Percentiles rank a stretch among this genome's conserved stretches.
Conservation (phyloP, 164 flowering plant species). For the Vitis rupestris region DNA sequence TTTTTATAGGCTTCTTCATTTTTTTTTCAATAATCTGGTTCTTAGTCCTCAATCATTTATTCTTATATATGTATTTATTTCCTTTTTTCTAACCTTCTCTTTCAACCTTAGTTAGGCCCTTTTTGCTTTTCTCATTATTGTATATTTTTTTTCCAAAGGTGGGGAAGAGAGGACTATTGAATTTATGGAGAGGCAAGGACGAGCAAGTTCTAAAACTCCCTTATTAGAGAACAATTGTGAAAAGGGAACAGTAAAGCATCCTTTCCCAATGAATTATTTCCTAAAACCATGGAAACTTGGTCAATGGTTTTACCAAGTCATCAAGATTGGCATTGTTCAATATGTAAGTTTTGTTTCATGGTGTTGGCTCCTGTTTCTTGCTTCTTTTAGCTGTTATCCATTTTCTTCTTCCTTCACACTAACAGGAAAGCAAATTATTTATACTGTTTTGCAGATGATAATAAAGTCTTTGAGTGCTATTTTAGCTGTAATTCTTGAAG, state of each 20-base stretch:
- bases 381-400: neutral
- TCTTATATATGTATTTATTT: neutral
- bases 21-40: neutral
- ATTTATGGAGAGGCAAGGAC: conserved; percentile 88
- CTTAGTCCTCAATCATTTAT: too few species aligned
- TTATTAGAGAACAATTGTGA: conserved; percentile 61
- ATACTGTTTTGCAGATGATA: conserved; percentile 65
- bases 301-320: conserved; percentile 83
- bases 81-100: neutral
- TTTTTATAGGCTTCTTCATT: neutral
- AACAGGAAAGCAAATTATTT: neutral
- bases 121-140: neutral
- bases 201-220: conserved; percentile 54
- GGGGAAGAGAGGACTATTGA: conserved; percentile 86
- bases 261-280: conserved; percentile 82
- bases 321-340: conserved; percentile 93
- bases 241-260: conserved; percentile 73
- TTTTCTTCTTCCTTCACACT: neutral
- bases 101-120: neutral
- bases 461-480: conserved; percentile 73
- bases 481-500: conserved; percentile 83
- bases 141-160: conserved; percentile 35
- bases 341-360: conserved; percentile 64
- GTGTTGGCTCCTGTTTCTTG: neutral
- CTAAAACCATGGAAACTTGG: conserved; percentile 91